Evolutionary conservation across 805 yeast genomes (phyloP), one percentile per base, ranked within the genome.

Genomic region (Candida corydali): DNA sequence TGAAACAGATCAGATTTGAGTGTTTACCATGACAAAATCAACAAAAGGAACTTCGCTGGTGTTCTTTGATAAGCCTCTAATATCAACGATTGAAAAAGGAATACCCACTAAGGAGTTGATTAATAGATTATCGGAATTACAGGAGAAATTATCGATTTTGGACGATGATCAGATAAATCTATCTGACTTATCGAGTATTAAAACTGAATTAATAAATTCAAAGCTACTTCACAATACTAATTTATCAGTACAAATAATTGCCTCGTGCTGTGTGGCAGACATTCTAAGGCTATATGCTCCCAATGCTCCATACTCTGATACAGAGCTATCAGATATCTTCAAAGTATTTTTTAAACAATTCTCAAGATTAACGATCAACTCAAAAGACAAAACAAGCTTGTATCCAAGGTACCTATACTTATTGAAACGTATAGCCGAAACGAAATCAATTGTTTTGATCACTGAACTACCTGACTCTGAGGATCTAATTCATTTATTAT

Each of bases 231-330:
- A 61, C 24, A 82, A 80, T 50, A 69, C 75, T 33, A 86, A 86
- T 50, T 40, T 54, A 3, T 93, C 91, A 4, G 78, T 88, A 6
- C 82, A 79, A 45, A 77, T 89, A 0, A 76, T 68, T 40, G 73
- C 73, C 1, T 79, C 93, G 6, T 82, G 94, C 50, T 80, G 93
- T 44, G 44, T 87, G 6, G 70, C 87, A 5, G 95, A 88, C 53
- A 65, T 89, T 8, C 58, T 88, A 28, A 67, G 95, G 40, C 56
- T 89, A 11, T 82, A 72, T 50, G 96, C 95, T 0, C 96, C 96
- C 0, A 86, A 88, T 53, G 95, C 96, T 5, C 96, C 97, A 3
- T 88, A 73, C 57, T 76, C 83, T 2, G 78, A 79, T 17, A 44
- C 63, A 1, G 80, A 82, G 45, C 64, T 88, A 26, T 64, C 78